Base-by-base conservation (phyloP, 441 rosid species). In the Gossypium lobatum region DNA sequence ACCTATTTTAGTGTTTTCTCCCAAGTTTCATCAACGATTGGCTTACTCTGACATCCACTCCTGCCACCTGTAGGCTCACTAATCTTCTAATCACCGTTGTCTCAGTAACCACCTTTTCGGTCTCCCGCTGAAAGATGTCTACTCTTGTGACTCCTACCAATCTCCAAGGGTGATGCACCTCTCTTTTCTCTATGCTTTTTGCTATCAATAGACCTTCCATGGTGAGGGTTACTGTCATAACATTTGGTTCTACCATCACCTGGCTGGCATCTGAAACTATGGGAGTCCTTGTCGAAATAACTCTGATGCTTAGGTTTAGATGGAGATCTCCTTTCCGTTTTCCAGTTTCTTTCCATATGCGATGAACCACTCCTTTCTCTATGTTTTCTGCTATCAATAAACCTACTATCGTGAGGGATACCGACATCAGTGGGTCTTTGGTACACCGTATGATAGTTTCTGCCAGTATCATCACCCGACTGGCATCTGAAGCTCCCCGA, bases 121-220 rank as follows among this genome's bases (percentile, higher is more conserved):
- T 67, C 58, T 7, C 25, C 71, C 3, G 4, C 39, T 37, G 4
- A 48, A n/a, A 3, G 3, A n/a, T n/a, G 39, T n/a, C 39, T 67
- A 8, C 58, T 48, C 20, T 46, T 31, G 23, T 16, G 21, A 3
- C 45, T 18, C 28, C 54, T 13, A 53, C 46, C 46, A 16, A 3
- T 54, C 73, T 23, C 48, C 0, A 55, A 70, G 73, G 31, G 11
- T 54, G 73, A 54, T 17, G 62, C 62, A 52, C 48, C 62, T 31
- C 57, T 34, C 50, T 7, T 53, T 28, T 53, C 73, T 70, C 73
- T 31, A 2, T 53, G 26, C 16, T 54, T 70, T 70, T 26, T 70
- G 72, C 45, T 28, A 69, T 17, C 61, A 69, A 16, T 17, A 28
- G 61, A 69, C 28, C 61, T 69, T 16, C 14, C 4, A 50, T 23